These are phyloP conservation scores for Phaeophleospora eucalypticola DNA, from an alignment of 2,329 filamentous ascomycete species.

Conservation along the genomic window DNA sequence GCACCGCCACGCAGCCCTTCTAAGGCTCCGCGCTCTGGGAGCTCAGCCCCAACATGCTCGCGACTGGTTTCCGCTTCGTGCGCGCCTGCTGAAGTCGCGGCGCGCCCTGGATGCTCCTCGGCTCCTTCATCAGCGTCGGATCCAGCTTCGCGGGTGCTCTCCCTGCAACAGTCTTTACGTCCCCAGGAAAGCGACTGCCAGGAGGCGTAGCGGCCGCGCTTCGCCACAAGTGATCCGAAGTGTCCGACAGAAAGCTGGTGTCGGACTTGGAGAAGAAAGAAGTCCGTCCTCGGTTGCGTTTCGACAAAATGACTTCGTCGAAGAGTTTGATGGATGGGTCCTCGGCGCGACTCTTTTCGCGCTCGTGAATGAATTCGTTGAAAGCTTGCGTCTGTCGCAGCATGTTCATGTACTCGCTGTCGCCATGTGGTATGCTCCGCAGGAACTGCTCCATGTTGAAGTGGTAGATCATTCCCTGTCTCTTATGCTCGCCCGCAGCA, in stretches of 20 bases:
- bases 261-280: constrained; percentile 60
- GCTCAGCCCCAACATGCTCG: constrained; percentile 35
- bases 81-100: constrained; percentile 56
- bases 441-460: constrained; percentile 66
- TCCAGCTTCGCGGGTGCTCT: constrained; percentile 80
- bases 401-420: constrained; percentile 59
- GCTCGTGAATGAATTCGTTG: constrained; percentile 74
- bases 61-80: constrained; percentile 48
- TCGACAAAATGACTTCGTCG: constrained; percentile 78
- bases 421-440: constrained; percentile 60
- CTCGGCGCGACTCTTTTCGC: constrained; percentile 58
- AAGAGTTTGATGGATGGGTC: constrained; percentile 70
- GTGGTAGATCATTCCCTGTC: constrained; percentile 57
- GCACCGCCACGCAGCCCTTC: background rate
- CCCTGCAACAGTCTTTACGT: constrained; percentile 56
- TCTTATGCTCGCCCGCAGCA: constrained; percentile 58
- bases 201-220: constrained; percentile 57
- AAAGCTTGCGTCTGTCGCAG: constrained; percentile 62
- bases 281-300: constrained; percentile 64
- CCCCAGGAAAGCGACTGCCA: constrained; percentile 50
- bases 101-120: constrained; percentile 82
- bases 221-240: constrained; percentile 74
- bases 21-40: constrained; percentile 24
- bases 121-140: constrained; percentile 82
- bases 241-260: constrained; percentile 66